Percentiles rank a stretch among this genome's conserved stretches.
Conservation (phyloP, 176 grass and related monocot species). For the Carex scoparia region DNA sequence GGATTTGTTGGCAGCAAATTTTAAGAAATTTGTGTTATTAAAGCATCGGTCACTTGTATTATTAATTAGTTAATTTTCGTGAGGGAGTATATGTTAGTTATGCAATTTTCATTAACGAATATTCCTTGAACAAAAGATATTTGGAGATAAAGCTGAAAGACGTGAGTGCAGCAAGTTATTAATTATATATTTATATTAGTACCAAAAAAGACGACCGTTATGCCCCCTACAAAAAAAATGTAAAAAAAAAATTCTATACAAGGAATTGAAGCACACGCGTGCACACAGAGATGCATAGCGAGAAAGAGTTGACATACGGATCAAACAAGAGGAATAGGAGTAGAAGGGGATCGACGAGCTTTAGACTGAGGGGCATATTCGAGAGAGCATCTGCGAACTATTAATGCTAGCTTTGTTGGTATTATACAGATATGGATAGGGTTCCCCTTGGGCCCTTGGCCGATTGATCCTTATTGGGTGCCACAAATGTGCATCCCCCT, state of each 20-base stretch:
- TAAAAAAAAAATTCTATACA: background rate
- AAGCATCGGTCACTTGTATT: too few relatives aligned
- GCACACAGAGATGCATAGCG: background rate
- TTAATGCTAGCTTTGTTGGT: background rate
- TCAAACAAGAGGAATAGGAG: constrained; percentile 4
- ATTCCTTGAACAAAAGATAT: too few relatives aligned
- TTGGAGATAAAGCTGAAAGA: too few relatives aligned
- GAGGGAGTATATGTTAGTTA: too few relatives aligned
- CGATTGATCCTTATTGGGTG: background rate
- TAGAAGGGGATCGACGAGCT: background rate
- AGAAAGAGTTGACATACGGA: constrained; percentile 13
- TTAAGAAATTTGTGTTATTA: too few relatives aligned
- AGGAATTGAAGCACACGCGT: background rate
- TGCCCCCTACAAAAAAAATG: background rate
- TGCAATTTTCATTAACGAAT: too few relatives aligned
- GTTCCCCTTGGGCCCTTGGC: background rate
- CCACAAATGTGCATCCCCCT: background rate
- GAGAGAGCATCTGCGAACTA: background rate
- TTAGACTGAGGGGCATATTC: background rate
- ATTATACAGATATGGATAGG: background rate
- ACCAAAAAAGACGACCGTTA: background rate
- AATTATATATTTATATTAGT: background rate
- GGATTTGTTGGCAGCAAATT: too few relatives aligned
- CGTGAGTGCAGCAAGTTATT: too few relatives aligned
- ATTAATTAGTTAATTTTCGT: too few relatives aligned